Evolutionary conservation across 2,329 filamentous ascomycete genomes (phyloP).

Genomic region (Apiospora phragmitis): DNA sequence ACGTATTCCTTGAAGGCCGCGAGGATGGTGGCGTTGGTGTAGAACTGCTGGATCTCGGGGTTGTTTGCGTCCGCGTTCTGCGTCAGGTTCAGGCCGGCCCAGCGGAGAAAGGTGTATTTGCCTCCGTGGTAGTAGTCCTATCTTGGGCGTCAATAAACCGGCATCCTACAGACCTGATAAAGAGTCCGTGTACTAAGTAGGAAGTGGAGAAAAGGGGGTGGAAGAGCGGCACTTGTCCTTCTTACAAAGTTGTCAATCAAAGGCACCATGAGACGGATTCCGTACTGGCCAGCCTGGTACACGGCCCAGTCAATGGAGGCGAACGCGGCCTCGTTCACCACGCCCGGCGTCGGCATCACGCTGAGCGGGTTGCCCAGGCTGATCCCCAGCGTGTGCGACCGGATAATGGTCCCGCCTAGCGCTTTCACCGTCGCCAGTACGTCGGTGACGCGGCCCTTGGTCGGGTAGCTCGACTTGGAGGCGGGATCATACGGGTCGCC

Average conservation of each 20-base stretch:
- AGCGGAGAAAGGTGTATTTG: slow-evolving; percentile 49
- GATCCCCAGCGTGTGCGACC: slow-evolving; percentile 46
- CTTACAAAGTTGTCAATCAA: slow-evolving; percentile 46
- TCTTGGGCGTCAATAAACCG: neutral
- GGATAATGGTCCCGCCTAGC: slow-evolving; percentile 46
- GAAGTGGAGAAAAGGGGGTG: neutral
- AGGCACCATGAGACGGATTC: slow-evolving; percentile 44
- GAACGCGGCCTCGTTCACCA: slow-evolving; percentile 45
- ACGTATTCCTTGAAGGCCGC: slow-evolving; percentile 47
- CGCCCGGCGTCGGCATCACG: slow-evolving; percentile 39
- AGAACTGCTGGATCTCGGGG: slow-evolving; percentile 45
- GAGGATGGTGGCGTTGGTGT: slow-evolving; percentile 44
- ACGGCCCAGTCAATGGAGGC: slow-evolving; percentile 49
- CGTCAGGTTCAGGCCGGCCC: slow-evolving; percentile 44
- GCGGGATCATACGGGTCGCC: slow-evolving; percentile 46
- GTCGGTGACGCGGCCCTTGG: slow-evolving; percentile 45
- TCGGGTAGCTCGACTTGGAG: slow-evolving; percentile 46
- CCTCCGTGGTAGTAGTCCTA: slow-evolving; percentile 52
- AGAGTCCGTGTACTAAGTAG: neutral
- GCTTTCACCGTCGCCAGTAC: slow-evolving; percentile 44
- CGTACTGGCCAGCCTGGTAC: slow-evolving; percentile 44
- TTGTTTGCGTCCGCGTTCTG: slow-evolving; percentile 32
- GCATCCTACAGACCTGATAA: neutral
- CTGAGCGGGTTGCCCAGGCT: slow-evolving; percentile 49
- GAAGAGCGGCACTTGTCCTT: neutral